Percentiles rank a stretch among this genome's conserved stretches.
Conservation (phyloP, 75 land plant genomes). For the Cunninghamia lanceolata region DNA sequence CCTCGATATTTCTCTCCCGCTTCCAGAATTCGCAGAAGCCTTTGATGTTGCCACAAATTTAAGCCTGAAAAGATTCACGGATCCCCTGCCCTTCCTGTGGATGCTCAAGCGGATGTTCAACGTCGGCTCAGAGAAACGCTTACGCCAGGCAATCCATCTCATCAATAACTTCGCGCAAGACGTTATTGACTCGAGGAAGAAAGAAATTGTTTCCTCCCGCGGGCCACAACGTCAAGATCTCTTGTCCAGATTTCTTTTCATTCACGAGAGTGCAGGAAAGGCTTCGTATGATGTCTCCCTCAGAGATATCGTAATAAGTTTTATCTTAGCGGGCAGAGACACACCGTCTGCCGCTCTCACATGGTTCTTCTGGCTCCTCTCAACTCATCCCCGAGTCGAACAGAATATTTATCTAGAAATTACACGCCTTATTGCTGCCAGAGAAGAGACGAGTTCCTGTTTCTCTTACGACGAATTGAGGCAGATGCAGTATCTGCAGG, state of each 20-base stretch:
- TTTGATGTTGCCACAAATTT: conserved; percentile 34
- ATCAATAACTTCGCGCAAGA: conserved; percentile 28
- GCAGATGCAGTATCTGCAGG: conserved; percentile 55
- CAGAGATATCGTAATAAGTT: conserved; percentile 45
- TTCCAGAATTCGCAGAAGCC: conserved; percentile 14
- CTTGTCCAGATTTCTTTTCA: conserved; percentile 24
- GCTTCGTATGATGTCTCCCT: conserved; percentile 22
- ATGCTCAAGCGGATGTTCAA: conserved; percentile 35
- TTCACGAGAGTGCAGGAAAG: not conserved
- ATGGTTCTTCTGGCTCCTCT: conserved; percentile 45
- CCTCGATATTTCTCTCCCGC: conserved; percentile 7
- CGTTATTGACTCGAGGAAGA: conserved; percentile 26
- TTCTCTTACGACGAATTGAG: conserved; percentile 36
- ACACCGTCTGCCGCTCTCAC: conserved; percentile 42
- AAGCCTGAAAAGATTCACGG: conserved; percentile 13
- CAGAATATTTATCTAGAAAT: conserved; percentile 23
- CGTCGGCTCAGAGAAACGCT: conserved; percentile 41
- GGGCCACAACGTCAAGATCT: conserved; percentile 14
- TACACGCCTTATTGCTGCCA: not conserved
- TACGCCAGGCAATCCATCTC: conserved; percentile 22
- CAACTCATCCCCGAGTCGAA: conserved; percentile 31
- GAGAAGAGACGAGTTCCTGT: not conserved
- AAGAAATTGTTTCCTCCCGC: not conserved
- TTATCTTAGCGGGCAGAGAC: conserved; percentile 68
- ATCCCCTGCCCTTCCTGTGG: conserved; percentile 31